These are phyloP conservation scores for Monilinia polystroma DNA, from an alignment of 2,329 filamentous ascomycete genomes.

Conservation along the genomic window DNA sequence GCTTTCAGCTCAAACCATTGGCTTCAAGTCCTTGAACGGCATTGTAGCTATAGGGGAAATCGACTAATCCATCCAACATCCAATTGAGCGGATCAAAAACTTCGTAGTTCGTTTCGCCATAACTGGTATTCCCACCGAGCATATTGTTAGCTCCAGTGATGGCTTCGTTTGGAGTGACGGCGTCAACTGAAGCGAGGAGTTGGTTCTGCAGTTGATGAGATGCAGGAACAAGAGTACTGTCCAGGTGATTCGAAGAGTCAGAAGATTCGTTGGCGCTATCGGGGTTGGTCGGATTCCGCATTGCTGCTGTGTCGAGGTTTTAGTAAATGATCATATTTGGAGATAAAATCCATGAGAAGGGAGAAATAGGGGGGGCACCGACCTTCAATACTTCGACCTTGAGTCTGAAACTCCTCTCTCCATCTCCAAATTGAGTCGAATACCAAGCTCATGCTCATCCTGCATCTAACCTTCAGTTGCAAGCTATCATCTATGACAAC, in stretches of 20 bases:
- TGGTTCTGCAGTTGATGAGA: conserved; percentile 35
- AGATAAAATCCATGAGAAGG: not conserved
- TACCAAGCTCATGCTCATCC: conserved; percentile 81
- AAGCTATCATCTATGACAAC: conserved; percentile 63
- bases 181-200: conserved; percentile 30
- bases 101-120: conserved; percentile 72
- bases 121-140: conserved; percentile 45
- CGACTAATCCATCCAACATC: conserved; percentile 84
- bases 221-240: conserved; percentile 55
- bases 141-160: conserved; percentile 31
- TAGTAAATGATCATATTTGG: conserved; percentile 24
- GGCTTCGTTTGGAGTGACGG: conserved; percentile 33
- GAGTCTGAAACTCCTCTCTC: conserved; percentile 74
- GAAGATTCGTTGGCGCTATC: conserved; percentile 75
- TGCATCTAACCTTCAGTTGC: conserved; percentile 77
- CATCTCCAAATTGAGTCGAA: conserved; percentile 85
- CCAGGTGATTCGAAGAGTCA: conserved; percentile 64
- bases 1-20: conserved; percentile 33
- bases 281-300: conserved; percentile 83
- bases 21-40: conserved; percentile 51
- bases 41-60: conserved; percentile 70
- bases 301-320: conserved; percentile 52
- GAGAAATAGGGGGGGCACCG: conserved; percentile 42
- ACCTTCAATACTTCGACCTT: conserved; percentile 70
- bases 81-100: conserved; percentile 92